These are phyloP conservation scores for Solanum peruvianum DNA, from an alignment of 257 asterid species.

Conservation along the genomic window DNA sequence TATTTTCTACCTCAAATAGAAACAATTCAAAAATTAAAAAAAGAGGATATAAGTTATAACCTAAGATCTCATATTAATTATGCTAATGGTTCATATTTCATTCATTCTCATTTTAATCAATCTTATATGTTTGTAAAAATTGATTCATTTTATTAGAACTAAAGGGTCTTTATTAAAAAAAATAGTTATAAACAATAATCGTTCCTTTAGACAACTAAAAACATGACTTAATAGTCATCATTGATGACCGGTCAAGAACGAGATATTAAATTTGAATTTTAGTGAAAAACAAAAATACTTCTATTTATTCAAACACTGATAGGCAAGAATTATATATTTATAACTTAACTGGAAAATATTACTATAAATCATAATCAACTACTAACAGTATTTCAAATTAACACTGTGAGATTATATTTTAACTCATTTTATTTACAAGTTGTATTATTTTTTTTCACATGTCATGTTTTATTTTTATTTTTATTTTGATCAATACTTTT, in stretches of 20 bases:
- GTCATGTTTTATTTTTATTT: no score
- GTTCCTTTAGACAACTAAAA: background rate
- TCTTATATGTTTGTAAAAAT: background rate
- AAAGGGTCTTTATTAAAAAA: background rate
- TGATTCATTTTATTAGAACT: background rate
- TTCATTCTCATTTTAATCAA: background rate
- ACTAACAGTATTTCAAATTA: background rate
- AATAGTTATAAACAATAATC: background rate
- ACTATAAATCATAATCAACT: background rate
- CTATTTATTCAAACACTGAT: background rate
- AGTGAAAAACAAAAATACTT: background rate
- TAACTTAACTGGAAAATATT: background rate
- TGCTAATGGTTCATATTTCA: background rate
- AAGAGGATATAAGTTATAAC: background rate
- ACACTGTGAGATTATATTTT: background rate
- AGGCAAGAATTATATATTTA: background rate
- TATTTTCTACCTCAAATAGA: background rate
- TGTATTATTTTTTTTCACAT: background rate
- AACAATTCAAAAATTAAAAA: background rate
- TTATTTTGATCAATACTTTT: no score
- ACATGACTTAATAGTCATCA: background rate
- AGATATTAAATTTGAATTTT: background rate
- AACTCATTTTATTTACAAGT: no score
- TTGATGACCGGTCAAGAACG: rapidly evolving
- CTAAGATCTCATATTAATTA: background rate